A percentile compares a stretch with the other conserved stretches of the same genome.
Evolutionary conservation across 495 filamentous ascomycete species (phyloP).

Genomic region (Hypoxylon lenormandii): DNA sequence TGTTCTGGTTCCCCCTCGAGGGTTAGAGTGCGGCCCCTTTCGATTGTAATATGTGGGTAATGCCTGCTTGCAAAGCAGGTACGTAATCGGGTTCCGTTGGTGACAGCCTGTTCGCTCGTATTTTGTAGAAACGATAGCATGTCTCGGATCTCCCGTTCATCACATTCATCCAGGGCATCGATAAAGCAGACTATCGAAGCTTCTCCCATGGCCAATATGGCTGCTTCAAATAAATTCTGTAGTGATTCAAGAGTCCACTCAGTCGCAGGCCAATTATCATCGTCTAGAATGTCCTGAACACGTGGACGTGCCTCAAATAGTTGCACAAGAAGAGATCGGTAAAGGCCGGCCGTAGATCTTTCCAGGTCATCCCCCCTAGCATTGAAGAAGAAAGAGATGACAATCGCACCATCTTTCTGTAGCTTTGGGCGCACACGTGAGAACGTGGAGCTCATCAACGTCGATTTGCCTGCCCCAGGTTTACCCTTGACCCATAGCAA

Average conservation of each 20-base stretch:
- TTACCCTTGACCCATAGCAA: constrained; percentile 71
- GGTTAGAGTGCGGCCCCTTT: constrained; percentile 47
- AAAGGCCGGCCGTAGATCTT: constrained; percentile 66
- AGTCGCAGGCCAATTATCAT: background rate
- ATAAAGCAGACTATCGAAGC: constrained; percentile 29
- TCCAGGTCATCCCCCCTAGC: constrained; percentile 62
- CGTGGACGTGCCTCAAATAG: constrained; percentile 36
- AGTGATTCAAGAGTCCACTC: constrained; percentile 47
- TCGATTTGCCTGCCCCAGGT: constrained; percentile 68
- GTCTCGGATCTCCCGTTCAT: constrained; percentile 18
- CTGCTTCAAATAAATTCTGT: constrained; percentile 47
- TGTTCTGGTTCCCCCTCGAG: constrained; percentile 47
- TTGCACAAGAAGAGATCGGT: constrained; percentile 63
- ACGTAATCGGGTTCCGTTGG: background rate
- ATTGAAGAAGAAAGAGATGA: constrained; percentile 65
- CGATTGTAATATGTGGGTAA: constrained; percentile 61
- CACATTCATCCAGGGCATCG: constrained; percentile 31
- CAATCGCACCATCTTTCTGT: constrained; percentile 16
- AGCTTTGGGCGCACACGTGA: constrained; percentile 4
- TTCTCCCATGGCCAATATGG: constrained; percentile 33
- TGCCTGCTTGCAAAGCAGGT: constrained; percentile 65
- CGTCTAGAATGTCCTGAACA: constrained; percentile 44
- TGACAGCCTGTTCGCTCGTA: background rate
- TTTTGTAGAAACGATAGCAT: background rate
- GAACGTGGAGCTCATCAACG: constrained; percentile 59